These are phyloP conservation scores for Aspergillus spinulosporus DNA, from an alignment of 2,329 filamentous ascomycete genomes.

Conservation along the genomic window DNA sequence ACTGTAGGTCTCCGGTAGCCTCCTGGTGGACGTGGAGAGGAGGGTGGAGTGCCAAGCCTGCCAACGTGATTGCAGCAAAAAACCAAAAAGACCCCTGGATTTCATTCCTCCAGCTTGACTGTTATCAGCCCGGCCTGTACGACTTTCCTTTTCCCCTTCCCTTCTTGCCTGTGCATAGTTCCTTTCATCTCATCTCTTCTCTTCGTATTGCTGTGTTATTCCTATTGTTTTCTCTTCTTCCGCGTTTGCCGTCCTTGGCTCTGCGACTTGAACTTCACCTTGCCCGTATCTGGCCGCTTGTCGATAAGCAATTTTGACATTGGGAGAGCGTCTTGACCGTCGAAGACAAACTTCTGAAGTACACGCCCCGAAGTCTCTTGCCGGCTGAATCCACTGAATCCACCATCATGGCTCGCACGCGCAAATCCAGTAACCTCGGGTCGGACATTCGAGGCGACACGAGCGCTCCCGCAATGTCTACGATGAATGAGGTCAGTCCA, in stretches of 20 bases:
- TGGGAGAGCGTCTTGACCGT: neutral
- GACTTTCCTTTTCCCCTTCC: neutral
- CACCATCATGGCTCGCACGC: constrained; percentile 40
- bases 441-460: constrained; percentile 51
- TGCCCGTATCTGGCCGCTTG: neutral
- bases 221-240: neutral
- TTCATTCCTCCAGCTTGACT: constrained; percentile 4
- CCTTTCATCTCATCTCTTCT: constrained; percentile 1
- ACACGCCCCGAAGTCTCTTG: neutral
- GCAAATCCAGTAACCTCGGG: constrained; percentile 47
- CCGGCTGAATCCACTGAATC: neutral
- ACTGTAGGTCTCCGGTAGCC: no score
- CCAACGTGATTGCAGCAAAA: constrained; percentile 10
- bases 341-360: neutral
- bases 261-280: neutral
- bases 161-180: constrained; percentile 5
- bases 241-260: constrained; percentile 1
- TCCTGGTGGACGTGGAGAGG: neutral
- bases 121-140: constrained; percentile 9
- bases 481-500: constrained; percentile 42
- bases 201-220: constrained; percentile 3
- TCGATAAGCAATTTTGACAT: neutral
- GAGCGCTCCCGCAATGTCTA: constrained; percentile 48
- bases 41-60: constrained; percentile 2
- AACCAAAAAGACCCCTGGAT: constrained; percentile 15